A percentile compares a stretch with the other conserved stretches of the same genome.
These are phyloP conservation scores for Citrus hindsii DNA, from an alignment of 345 rosid genomes.

Conservation along the genomic window DNA sequence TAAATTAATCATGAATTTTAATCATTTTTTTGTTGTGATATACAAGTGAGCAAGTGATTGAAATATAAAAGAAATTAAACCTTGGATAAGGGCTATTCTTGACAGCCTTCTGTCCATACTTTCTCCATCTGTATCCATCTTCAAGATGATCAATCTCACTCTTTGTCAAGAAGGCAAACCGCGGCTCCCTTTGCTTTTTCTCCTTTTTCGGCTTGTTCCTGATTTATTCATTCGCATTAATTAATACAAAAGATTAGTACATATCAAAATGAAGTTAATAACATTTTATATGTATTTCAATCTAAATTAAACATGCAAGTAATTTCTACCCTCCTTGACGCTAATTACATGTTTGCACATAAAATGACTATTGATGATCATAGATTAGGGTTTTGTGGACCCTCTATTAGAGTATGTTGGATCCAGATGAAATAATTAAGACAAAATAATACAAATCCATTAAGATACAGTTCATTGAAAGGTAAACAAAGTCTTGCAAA, in stretches of 20 bases:
- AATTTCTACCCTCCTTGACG: not conserved
- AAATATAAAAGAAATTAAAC: conserved; percentile 3
- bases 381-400: conserved; percentile 7
- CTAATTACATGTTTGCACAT: not conserved
- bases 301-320: not conserved
- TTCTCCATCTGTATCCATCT: conserved; percentile 46
- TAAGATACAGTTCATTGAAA: not conserved
- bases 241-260: not conserved
- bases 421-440: too few relatives aligned
- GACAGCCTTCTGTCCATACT: conserved; percentile 45
- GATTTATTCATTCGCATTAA: not conserved
- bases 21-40: not conserved
- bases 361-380: not conserved
- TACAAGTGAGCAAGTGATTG: not conserved
- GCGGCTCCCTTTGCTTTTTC: conserved; percentile 28
- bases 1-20: not conserved
- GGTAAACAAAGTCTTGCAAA: not conserved
- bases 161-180: conserved; percentile 37
- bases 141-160: conserved; percentile 40
- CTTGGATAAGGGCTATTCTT: conserved; percentile 38
- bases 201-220: conserved; percentile 40
- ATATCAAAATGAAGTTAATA: not conserved
- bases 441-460: not conserved
- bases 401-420: not conserved
- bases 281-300: not conserved